phyloP scores from a whole-genome alignment of 139 green algal species.

The Picochlorum sp. region DNA sequence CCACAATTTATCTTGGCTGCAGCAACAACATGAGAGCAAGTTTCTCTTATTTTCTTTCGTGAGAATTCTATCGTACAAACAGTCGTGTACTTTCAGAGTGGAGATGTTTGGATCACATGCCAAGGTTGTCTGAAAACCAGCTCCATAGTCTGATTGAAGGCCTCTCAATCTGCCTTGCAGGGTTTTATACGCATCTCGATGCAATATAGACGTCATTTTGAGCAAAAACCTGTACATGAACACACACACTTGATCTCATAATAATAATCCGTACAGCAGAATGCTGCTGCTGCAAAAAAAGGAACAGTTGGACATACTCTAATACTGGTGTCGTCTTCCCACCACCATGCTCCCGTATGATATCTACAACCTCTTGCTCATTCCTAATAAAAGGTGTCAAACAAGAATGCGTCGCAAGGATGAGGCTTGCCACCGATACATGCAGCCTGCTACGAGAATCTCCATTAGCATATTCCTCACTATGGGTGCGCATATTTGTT shows the following conservation, averaged over 20 bases:
- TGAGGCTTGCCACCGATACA: conserved; percentile 23
- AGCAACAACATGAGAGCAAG: conserved; percentile 29
- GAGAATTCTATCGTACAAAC: conserved; percentile 31
- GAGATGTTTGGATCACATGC: neutral
- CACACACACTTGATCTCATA: neutral
- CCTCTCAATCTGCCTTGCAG: conserved; percentile 15
- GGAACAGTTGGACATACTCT: neutral
- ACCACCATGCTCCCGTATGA: conserved; percentile 37
- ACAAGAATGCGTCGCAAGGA: conserved; percentile 19
- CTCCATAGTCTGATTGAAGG: conserved; percentile 30
- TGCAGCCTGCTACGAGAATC: conserved; percentile 27
- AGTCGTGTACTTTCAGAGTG: conserved; percentile 21
- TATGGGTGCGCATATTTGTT: conserved; percentile 21
- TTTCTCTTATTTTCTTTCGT: conserved; percentile 17
- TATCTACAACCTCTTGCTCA: conserved; percentile 23
- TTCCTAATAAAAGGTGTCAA: conserved; percentile 28
- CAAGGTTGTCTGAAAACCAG: conserved; percentile 17
- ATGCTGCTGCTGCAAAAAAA: neutral
- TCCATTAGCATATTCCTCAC: conserved; percentile 6
- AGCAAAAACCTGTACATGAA: conserved; percentile 11
- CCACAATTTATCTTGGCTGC: conserved; percentile 25
- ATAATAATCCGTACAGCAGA: neutral
- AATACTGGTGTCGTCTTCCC: conserved; percentile 15
- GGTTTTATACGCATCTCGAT: conserved; percentile 18
- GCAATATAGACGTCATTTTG: conserved; percentile 8